These are phyloP conservation scores for Claviceps sp. DNA, from an alignment of 2,329 filamentous ascomycete genomes.

Conservation along the genomic window DNA sequence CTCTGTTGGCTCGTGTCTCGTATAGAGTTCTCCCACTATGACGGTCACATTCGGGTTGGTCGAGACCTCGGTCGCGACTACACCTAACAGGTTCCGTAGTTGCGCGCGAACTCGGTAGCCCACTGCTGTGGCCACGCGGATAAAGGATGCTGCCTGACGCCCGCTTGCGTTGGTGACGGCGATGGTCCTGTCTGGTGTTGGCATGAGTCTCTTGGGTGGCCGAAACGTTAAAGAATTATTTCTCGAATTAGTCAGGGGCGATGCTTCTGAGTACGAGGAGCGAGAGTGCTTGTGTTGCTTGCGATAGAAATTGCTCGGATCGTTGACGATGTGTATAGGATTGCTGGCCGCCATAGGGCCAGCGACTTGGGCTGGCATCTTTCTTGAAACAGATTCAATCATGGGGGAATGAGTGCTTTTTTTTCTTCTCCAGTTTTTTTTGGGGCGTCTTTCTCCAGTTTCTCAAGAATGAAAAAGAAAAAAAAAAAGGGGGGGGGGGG, in stretches of 20 bases:
- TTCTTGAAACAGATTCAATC: slow-evolving; percentile 6
- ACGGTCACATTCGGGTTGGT: slow-evolving; percentile 63
- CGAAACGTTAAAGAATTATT: slow-evolving; percentile 50
- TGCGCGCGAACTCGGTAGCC: slow-evolving; percentile 90
- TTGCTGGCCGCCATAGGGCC: slow-evolving; percentile 24
- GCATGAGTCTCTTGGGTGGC: slow-evolving; percentile 44
- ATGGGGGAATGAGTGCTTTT: background rate
- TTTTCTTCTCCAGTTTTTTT: background rate
- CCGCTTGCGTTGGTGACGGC: slow-evolving; percentile 94
- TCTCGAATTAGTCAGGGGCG: slow-evolving; percentile 37
- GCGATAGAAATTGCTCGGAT: slow-evolving; percentile 21
- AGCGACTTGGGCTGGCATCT: slow-evolving; percentile 28
- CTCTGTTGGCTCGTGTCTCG: slow-evolving; percentile 36
- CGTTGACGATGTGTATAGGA: slow-evolving; percentile 23
- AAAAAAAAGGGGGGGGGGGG: background rate
- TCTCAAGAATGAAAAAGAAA: background rate
- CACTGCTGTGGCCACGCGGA: slow-evolving; percentile 83
- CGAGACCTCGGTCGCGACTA: slow-evolving; percentile 78
- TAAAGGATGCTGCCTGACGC: slow-evolving; percentile 88
- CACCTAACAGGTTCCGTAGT: slow-evolving; percentile 71
- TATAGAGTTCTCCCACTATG: slow-evolving; percentile 51
- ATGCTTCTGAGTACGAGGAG: slow-evolving; percentile 48
- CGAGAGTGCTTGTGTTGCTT: slow-evolving; percentile 46
- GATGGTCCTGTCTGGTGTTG: slow-evolving; percentile 60
- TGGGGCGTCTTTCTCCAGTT: too few relatives aligned